These are phyloP conservation scores for Syzygium malaccense DNA, from an alignment of 441 rosid genomes.

Conservation along the genomic window DNA sequence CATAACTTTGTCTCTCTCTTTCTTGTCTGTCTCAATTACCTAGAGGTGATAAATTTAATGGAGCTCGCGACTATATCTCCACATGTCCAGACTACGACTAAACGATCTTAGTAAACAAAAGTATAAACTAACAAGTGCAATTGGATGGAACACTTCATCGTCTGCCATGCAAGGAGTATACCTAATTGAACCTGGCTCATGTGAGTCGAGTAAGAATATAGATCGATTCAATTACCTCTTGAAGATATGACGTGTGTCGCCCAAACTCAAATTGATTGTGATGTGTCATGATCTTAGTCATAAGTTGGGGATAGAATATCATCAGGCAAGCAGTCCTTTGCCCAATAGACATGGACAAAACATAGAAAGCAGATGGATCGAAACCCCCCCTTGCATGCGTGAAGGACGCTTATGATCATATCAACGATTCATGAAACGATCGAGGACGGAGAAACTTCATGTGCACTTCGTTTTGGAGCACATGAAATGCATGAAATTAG, in stretches of 20 bases:
- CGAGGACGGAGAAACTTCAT: not conserved
- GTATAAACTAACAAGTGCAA: not conserved
- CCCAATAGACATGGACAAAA: not conserved
- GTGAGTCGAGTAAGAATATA: not conserved
- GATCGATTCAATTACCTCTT: not conserved
- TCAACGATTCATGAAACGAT: not conserved
- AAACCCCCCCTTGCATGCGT: fast-evolving
- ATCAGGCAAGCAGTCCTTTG: not conserved
- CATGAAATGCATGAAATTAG: not conserved
- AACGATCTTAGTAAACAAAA: not conserved
- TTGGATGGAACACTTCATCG: not conserved
- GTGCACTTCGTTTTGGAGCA: not conserved
- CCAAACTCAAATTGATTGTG: not conserved
- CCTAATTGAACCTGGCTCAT: not conserved
- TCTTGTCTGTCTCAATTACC: not conserved
- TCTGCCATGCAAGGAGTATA: not conserved
- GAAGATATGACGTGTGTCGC: not conserved
- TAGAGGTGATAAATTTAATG: not conserved
- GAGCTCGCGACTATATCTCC: not conserved
- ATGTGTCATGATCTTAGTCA: not conserved
- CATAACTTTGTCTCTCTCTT: not conserved
- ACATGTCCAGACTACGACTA: not conserved
- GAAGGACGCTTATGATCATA: not conserved
- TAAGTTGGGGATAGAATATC: not conserved
- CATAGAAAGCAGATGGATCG: not conserved